Percentiles rank a stretch among this genome's conserved stretches.
phyloP scores from a whole-genome alignment of 768 basidiomycete species.

The Panaeolus papilionaceus region DNA sequence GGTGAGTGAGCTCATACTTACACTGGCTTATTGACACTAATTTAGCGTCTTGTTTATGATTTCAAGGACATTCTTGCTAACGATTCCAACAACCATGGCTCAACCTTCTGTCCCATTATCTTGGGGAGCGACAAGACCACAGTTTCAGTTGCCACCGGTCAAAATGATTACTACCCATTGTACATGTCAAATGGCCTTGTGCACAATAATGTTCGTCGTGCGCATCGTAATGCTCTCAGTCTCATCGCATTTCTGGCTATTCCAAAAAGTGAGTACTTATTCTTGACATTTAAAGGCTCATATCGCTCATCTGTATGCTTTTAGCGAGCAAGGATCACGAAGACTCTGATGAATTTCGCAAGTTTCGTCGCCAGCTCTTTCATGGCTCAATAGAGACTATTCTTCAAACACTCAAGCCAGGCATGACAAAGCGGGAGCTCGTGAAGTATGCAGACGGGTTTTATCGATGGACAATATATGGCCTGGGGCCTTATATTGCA shows the following conservation, averaged over 20 bases:
- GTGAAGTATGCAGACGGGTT: constrained; percentile 36
- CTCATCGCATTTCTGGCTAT: constrained; percentile 35
- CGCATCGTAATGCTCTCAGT: constrained; percentile 35
- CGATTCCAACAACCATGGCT: constrained; percentile 30
- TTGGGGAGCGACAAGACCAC: constrained; percentile 47
- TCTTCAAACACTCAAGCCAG: constrained; percentile 27
- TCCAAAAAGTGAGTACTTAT: constrained; percentile 32
- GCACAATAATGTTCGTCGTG: constrained; percentile 37
- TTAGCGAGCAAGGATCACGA: constrained; percentile 22
- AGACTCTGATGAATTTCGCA: constrained; percentile 28
- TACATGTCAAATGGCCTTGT: constrained; percentile 41
- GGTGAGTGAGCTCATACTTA: too few relatives aligned
- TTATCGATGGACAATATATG: constrained; percentile 35
- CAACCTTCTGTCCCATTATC: constrained; percentile 39
- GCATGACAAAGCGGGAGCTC: constrained; percentile 35
- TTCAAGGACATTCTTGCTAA: constrained; percentile 31
- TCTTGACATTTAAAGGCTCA: too few relatives aligned
- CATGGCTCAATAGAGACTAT: constrained; percentile 35
- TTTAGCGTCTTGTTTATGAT: too few relatives aligned
- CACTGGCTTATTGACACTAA: too few relatives aligned
- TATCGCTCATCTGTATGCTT: too few relatives aligned
- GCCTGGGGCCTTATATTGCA: constrained; percentile 43
- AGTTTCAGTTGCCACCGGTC: constrained; percentile 42
- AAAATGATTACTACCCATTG: constrained; percentile 43
- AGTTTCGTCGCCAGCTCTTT: constrained; percentile 37